phyloP scores from a whole-genome alignment of 164 flowering plant species.

The Stephania cephalantha region DNA sequence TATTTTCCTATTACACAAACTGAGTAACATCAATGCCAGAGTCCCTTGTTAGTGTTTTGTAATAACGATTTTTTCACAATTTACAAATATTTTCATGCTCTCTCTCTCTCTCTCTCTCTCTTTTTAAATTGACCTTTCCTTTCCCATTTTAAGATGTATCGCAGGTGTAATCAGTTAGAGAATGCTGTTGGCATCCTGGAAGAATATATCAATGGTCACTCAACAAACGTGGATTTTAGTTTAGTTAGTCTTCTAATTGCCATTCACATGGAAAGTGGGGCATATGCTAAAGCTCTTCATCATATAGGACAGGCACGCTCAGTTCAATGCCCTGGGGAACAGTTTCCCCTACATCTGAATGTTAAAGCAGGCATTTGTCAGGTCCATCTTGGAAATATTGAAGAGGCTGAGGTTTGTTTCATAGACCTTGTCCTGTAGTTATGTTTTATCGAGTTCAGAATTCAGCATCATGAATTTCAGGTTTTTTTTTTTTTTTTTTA shows the following conservation, averaged over 20 bases:
- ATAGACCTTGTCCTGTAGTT: background rate
- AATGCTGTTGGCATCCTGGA: conserved; percentile 49
- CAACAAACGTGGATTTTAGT: conserved; percentile 36
- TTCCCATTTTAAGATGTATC: conserved; percentile 34
- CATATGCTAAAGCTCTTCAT: conserved; percentile 47
- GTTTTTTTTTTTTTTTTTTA: background rate
- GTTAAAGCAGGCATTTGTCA: conserved; percentile 73
- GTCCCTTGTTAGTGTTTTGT: background rate
- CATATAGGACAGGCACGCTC: conserved; percentile 50
- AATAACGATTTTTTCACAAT: no score
- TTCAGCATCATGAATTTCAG: background rate
- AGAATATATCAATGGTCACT: conserved; percentile 41
- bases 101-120: background rate
- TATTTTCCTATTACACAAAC: background rate
- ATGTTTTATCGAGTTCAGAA: background rate
- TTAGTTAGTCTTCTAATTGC: conserved; percentile 52
- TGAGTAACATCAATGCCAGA: background rate
- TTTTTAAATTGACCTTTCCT: background rate
- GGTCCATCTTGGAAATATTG: conserved; percentile 55
- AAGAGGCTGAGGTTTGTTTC: conserved; percentile 63
- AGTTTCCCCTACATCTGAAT: conserved; percentile 42
- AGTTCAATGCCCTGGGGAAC: conserved; percentile 22
- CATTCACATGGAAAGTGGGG: conserved; percentile 43
- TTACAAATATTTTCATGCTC: background rate
- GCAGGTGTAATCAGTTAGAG: conserved; percentile 53